Percentiles rank a stretch among this genome's conserved stretches.
These are phyloP conservation scores for Neurospora discreta DNA, from an alignment of 495 filamentous ascomycete species.

Conservation along the genomic window DNA sequence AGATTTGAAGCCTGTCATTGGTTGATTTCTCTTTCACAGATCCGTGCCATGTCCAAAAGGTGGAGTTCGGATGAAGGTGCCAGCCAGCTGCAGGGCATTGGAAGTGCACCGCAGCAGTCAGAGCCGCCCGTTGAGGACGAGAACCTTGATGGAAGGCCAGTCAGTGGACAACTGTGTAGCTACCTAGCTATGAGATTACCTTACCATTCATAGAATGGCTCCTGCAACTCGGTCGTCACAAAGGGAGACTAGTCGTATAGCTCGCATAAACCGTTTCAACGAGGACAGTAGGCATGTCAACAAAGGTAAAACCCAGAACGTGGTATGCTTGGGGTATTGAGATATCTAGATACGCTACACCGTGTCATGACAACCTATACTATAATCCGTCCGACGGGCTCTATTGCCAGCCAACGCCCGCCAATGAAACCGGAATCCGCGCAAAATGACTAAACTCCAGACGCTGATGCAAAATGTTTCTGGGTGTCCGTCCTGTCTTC, in stretches of 20 bases:
- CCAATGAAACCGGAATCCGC: neutral
- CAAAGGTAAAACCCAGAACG: neutral
- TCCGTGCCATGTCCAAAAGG: neutral
- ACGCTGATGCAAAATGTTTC: constrained; percentile 15
- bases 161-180: neutral
- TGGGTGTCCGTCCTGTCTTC: constrained; percentile 8
- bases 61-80: neutral
- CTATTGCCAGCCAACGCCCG: neutral
- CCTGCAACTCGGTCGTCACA: neutral
- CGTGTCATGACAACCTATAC: neutral
- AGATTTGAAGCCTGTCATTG: neutral
- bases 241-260: neutral
- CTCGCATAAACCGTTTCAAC: neutral
- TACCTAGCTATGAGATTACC: neutral
- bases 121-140: neutral
- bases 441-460: constrained; percentile 8
- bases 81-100: neutral
- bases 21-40: neutral
- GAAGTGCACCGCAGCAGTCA: neutral
- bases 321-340: neutral
- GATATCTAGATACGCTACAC: neutral
- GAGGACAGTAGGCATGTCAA: neutral
- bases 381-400: neutral
- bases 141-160: neutral
- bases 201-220: neutral